These are phyloP conservation scores for Trichosporon asahii DNA, from an alignment of 1,284 basidiomycete genomes.

Conservation along the genomic window DNA sequence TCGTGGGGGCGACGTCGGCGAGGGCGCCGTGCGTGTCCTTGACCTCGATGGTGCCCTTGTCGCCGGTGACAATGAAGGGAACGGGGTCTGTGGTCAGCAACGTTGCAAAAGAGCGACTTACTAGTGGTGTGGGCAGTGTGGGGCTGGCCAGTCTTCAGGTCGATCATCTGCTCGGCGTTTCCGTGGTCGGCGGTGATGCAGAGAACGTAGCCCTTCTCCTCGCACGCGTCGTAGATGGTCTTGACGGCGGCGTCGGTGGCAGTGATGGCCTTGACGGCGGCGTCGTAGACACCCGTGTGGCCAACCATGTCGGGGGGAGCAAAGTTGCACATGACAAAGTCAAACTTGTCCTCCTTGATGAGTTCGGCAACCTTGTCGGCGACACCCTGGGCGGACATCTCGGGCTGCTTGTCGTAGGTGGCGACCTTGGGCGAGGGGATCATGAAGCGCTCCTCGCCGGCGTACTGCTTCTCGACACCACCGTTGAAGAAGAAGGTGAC, in stretches of 20 bases:
- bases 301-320: conserved; percentile 93
- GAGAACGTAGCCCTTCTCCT: conserved; percentile 77
- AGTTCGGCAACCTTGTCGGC: conserved; percentile 84
- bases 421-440: conserved; percentile 84
- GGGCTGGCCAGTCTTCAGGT: conserved; percentile 73
- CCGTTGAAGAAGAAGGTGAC: conserved; percentile 97
- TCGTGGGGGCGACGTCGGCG: conserved; percentile 82
- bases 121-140: conserved; percentile 58
- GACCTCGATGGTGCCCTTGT: conserved; percentile 58
- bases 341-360: conserved; percentile 64
- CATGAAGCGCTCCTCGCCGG: conserved; percentile 77
- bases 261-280: conserved; percentile 76
- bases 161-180: conserved; percentile 79
- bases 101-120: conserved; percentile 20
- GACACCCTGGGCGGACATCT: conserved; percentile 79
- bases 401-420: conserved; percentile 80
- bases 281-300: conserved; percentile 83
- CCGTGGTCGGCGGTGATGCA: conserved; percentile 88
- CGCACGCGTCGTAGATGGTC: conserved; percentile 75
- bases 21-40: conserved; percentile 63
- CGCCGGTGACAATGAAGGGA: conserved; percentile 72
- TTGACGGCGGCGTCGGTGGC: conserved; percentile 81
- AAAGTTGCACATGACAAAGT: conserved; percentile 94
- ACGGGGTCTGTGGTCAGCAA: conserved; percentile 69
- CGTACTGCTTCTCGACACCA: conserved; percentile 84